These are phyloP conservation scores for Termitomyces sp. DNA, from an alignment of 768 basidiomycete species.

Conservation along the genomic window DNA sequence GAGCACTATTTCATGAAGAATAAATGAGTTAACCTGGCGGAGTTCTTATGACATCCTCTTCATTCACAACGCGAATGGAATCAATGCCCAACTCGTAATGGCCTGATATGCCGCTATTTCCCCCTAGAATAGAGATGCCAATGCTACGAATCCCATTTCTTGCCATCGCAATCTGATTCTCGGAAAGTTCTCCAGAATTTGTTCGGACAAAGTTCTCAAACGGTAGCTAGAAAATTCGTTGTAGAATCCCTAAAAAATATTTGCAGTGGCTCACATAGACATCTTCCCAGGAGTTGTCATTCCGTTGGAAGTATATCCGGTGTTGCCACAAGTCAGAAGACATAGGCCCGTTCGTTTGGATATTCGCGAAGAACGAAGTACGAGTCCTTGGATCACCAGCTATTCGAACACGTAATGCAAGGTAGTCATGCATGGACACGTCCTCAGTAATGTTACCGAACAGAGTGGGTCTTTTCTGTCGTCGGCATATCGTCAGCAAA, in stretches of 20 bases:
- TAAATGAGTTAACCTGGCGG: conserved; percentile 15
- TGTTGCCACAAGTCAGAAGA: conserved; percentile 94
- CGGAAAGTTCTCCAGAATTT: conserved; percentile 64
- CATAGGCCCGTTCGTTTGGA: conserved; percentile 82
- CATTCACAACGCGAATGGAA: conserved; percentile 75
- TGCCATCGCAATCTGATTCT: conserved; percentile 70
- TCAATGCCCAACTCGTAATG: conserved; percentile 81
- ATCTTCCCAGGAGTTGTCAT: conserved; percentile 73
- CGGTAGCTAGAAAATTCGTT: conserved; percentile 63
- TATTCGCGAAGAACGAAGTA: conserved; percentile 87
- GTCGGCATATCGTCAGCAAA: background rate
- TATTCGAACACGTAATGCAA: conserved; percentile 74
- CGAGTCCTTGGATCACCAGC: conserved; percentile 72
- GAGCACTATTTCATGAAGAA: background rate
- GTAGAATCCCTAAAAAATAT: background rate
- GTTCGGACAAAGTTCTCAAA: conserved; percentile 72
- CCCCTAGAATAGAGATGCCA: conserved; percentile 84
- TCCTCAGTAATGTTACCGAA: conserved; percentile 88
- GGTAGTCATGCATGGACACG: conserved; percentile 72
- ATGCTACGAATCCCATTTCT: conserved; percentile 71
- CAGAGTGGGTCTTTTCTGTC: conserved; percentile 67
- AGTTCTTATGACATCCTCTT: conserved; percentile 47
- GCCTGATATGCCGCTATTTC: conserved; percentile 70
- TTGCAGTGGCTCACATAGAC: conserved; percentile 53
- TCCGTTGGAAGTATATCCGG: conserved; percentile 69